Percentiles rank a stretch among this genome's conserved stretches.
phyloP scores from a whole-genome alignment of 1,139 yeast genomes.

The Blastobotrys capitulatus region DNA sequence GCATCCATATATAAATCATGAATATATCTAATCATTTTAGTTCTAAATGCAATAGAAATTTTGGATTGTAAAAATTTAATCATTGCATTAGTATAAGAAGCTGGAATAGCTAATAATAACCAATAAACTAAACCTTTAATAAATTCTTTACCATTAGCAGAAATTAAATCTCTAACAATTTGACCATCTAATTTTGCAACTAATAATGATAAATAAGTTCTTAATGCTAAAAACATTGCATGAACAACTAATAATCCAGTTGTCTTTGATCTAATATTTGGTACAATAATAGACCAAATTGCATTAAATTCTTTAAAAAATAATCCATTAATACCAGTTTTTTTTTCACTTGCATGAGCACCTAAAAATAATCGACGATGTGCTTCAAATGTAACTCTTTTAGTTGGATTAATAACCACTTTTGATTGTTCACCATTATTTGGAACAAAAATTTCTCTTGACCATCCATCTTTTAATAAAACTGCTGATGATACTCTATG shows the following conservation, averaged over 20 bases:
- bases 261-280: constrained; percentile 63
- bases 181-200: constrained; percentile 91
- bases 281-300: constrained; percentile 78
- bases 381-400: constrained; percentile 58
- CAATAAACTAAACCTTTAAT: constrained; percentile 75
- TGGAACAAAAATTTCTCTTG: constrained; percentile 39
- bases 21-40: constrained; percentile 75
- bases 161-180: constrained; percentile 82
- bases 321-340: constrained; percentile 45
- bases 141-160: constrained; percentile 73
- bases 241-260: constrained; percentile 63
- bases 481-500: constrained; percentile 28
- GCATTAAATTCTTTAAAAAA: constrained; percentile 70
- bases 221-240: constrained; percentile 64
- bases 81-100: constrained; percentile 88
- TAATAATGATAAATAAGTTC: constrained; percentile 83
- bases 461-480: constrained; percentile 26
- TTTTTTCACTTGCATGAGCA: constrained; percentile 37
- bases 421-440: constrained; percentile 43
- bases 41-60: constrained; percentile 77
- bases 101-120: constrained; percentile 89
- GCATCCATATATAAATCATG: constrained; percentile 87
- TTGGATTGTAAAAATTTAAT: constrained; percentile 76
- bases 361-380: constrained; percentile 60
- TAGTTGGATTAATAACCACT: constrained; percentile 55